Base-by-base conservation (phyloP, 1,139 yeast species). In the Petasospora fabianii region DNA sequence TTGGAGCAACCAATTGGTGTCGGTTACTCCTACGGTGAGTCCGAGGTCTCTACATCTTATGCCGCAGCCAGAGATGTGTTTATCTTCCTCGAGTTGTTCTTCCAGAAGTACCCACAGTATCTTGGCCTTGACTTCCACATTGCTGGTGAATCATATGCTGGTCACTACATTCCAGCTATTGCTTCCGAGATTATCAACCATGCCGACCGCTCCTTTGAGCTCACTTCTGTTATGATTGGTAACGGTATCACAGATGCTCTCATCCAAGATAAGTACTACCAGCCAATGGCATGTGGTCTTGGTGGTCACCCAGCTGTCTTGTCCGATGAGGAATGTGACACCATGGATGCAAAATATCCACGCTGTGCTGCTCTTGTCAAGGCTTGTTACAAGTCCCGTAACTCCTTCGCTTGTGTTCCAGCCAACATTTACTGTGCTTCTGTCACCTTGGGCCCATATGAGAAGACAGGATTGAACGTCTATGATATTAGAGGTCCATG, bases 131-230 rank as follows among this genome's bases (percentile, higher is more conserved):
- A 71, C 32, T 84, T 85, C 74, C 95, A 85, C 60, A 80, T 86
- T 59, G 79, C 95, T 39, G 95, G 95, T 44, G 95, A 86, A 62
- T 82, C 92, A 11, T 86, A 85, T 55, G 95, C 87, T 27, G 96
- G 95, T 31, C 95, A 84, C 61, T 85, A 85, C 59, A 78, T 85
- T 48, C 96, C 96, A 20, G 77, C 72, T 19, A 79, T 86, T 61
- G 92, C 92, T 14, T 66, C 74, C 34, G 94, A 84, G 57, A 84
- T 86, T 47, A 62, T 83, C 45, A 68, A 65, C 47, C 78, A 79
- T 58, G 77, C 77, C 15, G 85, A 80, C 55, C 72, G 84, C 44
- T 65, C 75, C 15, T 84, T 85, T 59, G 76, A 84, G 49, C 71
- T 85, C 53, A 61, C 76, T 11, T 84, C 94, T 3, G 77, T 84